Evolutionary conservation across 768 basidiomycete species (phyloP).

Genomic region (Podaxis sp.): DNA sequence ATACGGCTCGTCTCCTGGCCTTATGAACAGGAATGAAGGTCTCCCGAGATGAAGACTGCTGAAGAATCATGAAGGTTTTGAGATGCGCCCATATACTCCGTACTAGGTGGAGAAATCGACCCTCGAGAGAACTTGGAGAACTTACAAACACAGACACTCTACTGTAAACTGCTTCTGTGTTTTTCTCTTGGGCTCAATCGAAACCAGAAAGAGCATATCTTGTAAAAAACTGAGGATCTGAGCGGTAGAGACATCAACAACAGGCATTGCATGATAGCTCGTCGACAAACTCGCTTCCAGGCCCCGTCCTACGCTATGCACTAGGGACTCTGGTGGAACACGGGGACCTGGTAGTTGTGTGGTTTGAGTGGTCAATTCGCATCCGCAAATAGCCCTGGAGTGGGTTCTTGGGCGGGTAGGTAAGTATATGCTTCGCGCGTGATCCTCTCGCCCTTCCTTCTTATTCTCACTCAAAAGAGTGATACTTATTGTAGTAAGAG

Average conservation of each 20-base stretch:
- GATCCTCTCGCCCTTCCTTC: neutral
- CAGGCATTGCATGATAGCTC: conserved; percentile 44
- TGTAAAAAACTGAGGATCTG: conserved; percentile 27
- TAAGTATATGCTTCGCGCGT: conserved; percentile 7
- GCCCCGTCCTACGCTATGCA: neutral
- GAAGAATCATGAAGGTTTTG: neutral
- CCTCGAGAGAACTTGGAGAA: conserved; percentile 24
- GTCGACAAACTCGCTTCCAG: conserved; percentile 12
- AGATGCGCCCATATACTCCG: neutral
- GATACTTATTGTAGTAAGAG: conserved; percentile 58
- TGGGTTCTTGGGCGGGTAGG: conserved; percentile 61
- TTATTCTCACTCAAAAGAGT: neutral
- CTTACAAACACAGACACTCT: conserved; percentile 42
- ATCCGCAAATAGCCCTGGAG: conserved; percentile 65
- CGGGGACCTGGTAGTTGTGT: neutral
- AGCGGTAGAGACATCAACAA: conserved; percentile 48
- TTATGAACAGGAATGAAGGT: neutral
- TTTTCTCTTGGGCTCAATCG: conserved; percentile 43
- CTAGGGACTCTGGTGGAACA: neutral
- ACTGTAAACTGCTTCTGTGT: conserved; percentile 45
- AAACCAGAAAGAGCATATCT: neutral
- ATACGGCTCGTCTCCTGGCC: too few species aligned
- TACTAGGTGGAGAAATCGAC: neutral
- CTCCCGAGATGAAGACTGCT: neutral
- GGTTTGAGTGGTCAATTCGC: conserved; percentile 72